These are phyloP conservation scores for Furcasterigmium sp. DNA, from an alignment of 2,329 filamentous ascomycete genomes.

Conservation along the genomic window DNA sequence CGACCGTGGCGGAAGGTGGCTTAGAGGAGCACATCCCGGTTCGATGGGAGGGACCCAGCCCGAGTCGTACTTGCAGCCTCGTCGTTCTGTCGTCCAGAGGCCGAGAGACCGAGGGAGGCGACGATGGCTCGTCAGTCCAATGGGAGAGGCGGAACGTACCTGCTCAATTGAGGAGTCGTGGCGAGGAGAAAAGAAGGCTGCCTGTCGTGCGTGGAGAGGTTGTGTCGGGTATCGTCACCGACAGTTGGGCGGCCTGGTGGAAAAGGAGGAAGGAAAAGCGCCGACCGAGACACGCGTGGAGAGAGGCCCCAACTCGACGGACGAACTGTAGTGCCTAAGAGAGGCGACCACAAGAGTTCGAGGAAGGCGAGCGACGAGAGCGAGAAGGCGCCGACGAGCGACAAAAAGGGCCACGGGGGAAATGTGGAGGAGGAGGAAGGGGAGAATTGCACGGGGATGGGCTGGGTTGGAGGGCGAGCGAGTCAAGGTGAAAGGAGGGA, in stretches of 20 bases:
- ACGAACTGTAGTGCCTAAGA: background rate
- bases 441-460: background rate
- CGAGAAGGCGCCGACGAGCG: background rate
- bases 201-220: background rate
- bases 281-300: background rate
- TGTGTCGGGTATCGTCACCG: conserved; percentile 3
- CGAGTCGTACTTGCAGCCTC: too few relatives aligned
- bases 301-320: background rate
- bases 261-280: background rate
- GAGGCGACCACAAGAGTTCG: background rate
- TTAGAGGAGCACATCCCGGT: too few relatives aligned
- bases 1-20: too few relatives aligned
- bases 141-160: background rate
- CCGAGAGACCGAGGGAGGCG: conserved; percentile 1
- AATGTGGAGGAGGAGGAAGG: background rate
- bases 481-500: background rate
- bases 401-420: background rate
- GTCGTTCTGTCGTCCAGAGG: too few relatives aligned
- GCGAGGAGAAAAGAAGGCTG: background rate
- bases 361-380: background rate
- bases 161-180: conserved; percentile 1
- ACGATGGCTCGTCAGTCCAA: background rate
- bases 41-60: too few relatives aligned
- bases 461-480: background rate
- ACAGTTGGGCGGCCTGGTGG: conserved; percentile 1